A percentile compares a stretch with the other conserved stretches of the same genome.
These are phyloP conservation scores for Monosporascus cannonballus DNA, from an alignment of 2,329 filamentous ascomycete species.

Conservation along the genomic window DNA sequence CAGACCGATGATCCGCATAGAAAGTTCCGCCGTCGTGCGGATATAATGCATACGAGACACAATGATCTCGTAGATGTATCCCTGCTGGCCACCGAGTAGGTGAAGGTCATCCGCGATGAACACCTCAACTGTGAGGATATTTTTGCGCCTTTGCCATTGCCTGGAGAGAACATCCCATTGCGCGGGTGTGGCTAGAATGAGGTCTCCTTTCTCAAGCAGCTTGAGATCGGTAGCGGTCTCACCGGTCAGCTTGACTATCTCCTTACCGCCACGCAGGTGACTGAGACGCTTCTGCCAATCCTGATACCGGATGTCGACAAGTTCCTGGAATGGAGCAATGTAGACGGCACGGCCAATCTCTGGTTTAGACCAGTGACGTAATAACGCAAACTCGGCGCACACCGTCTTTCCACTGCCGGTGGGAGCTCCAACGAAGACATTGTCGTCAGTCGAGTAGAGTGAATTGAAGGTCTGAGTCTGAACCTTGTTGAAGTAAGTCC, in stretches of 20 bases:
- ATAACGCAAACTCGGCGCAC: slow-evolving; percentile 87
- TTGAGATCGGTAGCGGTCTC: slow-evolving; percentile 89
- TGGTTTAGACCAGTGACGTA: slow-evolving; percentile 76
- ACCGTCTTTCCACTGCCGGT: slow-evolving; percentile 95
- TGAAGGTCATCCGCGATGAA: slow-evolving; percentile 96
- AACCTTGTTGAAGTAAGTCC: slow-evolving; percentile 91
- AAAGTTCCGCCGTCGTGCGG: slow-evolving; percentile 76
- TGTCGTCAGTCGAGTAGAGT: slow-evolving; percentile 84
- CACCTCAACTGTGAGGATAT: slow-evolving; percentile 81
- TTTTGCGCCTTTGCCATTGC: slow-evolving; percentile 95
- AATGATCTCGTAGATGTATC: slow-evolving; percentile 90
- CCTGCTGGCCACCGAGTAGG: slow-evolving; percentile 78
- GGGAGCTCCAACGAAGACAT: slow-evolving; percentile 87
- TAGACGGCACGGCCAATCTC: slow-evolving; percentile 80
- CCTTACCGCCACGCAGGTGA: slow-evolving; percentile 72
- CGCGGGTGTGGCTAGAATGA: slow-evolving; percentile 84
- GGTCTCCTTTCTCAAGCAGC: slow-evolving; percentile 77
- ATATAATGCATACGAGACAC: slow-evolving; percentile 99
- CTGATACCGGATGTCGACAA: slow-evolving; percentile 73
- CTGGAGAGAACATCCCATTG: slow-evolving; percentile 97
- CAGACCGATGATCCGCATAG: slow-evolving; percentile 80
- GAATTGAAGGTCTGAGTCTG: slow-evolving; percentile 97
- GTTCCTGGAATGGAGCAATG: slow-evolving; percentile 88
- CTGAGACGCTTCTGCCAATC: slow-evolving; percentile 80
- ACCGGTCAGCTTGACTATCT: slow-evolving; percentile 87